phyloP scores from a whole-genome alignment of 2,329 filamentous ascomycete species.

The Ophiostoma novo-ulmi region DNA sequence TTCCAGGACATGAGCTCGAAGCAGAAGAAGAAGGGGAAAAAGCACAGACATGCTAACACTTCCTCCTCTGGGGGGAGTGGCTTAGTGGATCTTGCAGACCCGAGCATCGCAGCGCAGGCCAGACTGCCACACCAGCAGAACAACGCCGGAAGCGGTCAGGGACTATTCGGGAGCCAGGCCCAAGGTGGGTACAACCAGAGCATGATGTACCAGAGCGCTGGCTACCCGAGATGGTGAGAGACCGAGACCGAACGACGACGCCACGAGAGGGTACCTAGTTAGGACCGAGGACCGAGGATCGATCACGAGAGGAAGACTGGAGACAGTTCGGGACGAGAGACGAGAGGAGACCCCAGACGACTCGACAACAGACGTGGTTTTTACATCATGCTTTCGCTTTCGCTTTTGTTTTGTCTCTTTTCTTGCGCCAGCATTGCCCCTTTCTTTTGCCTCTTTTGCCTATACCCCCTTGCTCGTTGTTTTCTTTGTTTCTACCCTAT shows the following conservation, averaged over 20 bases:
- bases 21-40: conserved; percentile 99
- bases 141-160: conserved; percentile 79
- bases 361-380: conserved; percentile 21
- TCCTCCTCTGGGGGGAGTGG: conserved; percentile 99
- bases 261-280: conserved; percentile 6
- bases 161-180: conserved; percentile 78
- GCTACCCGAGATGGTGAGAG: conserved; percentile 61
- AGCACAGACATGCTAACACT: conserved; percentile 99
- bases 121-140: conserved; percentile 84
- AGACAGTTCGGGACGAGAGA: conserved; percentile 17
- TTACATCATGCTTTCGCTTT: conserved; percentile 15
- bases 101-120: conserved; percentile 90
- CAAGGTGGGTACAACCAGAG: conserved; percentile 93
- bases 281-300: conserved; percentile 5
- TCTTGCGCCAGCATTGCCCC: conserved; percentile 12
- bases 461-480: conserved; percentile 14
- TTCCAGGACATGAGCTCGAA: conserved; percentile 91
- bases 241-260: conserved; percentile 31
- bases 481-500: conserved; percentile 16
- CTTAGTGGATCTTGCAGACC: conserved; percentile 99
- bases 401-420: neutral
- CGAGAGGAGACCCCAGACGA: conserved; percentile 20
- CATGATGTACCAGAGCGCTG: conserved; percentile 70
- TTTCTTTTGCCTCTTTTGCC: conserved; percentile 4
- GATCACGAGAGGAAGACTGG: conserved; percentile 17